Evolutionary conservation across 352 stramenopile species (phyloP).

Genomic region (Elongisporangium senticosum): DNA sequence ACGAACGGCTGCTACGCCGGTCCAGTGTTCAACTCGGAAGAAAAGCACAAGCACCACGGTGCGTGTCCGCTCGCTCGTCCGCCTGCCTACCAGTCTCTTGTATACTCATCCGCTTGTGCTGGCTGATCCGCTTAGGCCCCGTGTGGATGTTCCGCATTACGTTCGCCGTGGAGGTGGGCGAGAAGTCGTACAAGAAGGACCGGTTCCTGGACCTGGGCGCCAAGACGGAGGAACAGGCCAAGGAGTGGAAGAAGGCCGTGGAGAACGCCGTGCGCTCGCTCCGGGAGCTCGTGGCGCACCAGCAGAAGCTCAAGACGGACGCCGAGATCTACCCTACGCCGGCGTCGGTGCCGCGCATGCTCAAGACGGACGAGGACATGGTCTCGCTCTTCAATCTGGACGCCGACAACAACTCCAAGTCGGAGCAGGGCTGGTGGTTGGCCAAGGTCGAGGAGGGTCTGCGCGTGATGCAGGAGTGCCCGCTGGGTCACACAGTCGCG

Average conservation of each 20-base stretch:
- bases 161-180: constrained; percentile 61
- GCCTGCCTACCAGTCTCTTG: constrained; percentile 1
- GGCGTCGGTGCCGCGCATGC: constrained; percentile 49
- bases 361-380: constrained; percentile 80
- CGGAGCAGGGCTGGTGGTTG: constrained; percentile 84
- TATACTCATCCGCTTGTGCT: background rate
- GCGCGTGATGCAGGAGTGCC: constrained; percentile 84
- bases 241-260: constrained; percentile 75
- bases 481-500: constrained; percentile 69
- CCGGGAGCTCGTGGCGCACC: constrained; percentile 61
- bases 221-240: constrained; percentile 79
- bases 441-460: constrained; percentile 75
- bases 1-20: constrained; percentile 77
- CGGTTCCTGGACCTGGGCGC: constrained; percentile 80
- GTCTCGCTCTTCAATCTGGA: constrained; percentile 86
- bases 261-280: constrained; percentile 78
- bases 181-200: constrained; percentile 89
- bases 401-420: constrained; percentile 63
- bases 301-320: constrained; percentile 72
- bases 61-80: background rate
- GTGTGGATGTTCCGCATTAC: constrained; percentile 90
- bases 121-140: constrained; percentile 15
- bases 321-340: constrained; percentile 68
- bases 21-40: constrained; percentile 80
- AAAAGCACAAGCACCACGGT: constrained; percentile 86